A percentile compares a stretch with the other conserved stretches of the same genome.
Evolutionary conservation across 371 early-diverging fungal species (phyloP).

Genomic region (Zopfochytrium polystomum): DNA sequence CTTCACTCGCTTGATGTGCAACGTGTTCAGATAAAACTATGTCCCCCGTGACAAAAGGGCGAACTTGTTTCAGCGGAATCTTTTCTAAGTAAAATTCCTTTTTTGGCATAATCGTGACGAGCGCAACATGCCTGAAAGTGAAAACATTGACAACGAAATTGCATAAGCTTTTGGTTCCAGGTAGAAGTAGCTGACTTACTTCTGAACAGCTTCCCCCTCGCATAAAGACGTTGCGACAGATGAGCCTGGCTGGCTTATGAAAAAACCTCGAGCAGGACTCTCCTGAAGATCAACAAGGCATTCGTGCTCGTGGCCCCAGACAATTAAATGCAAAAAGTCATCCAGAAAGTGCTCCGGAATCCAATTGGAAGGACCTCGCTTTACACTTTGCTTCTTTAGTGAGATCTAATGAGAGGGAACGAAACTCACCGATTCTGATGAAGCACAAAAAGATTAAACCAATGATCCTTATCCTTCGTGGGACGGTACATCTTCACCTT

Average conservation of each 20-base stretch:
- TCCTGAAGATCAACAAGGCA: slow-evolving; percentile 77
- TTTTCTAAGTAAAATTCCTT: slow-evolving; percentile 64
- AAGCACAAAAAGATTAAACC: slow-evolving; percentile 78
- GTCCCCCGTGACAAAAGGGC: slow-evolving; percentile 84
- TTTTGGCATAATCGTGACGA: slow-evolving; percentile 62
- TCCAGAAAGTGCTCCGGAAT: slow-evolving; percentile 88
- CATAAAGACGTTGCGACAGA: slow-evolving; percentile 95
- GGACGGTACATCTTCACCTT: slow-evolving; percentile 78
- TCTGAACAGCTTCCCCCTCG: slow-evolving; percentile 83
- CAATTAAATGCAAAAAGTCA: slow-evolving; percentile 79
- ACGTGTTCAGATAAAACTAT: slow-evolving; percentile 58
- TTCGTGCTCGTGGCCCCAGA: slow-evolving; percentile 99
- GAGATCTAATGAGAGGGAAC: background rate
- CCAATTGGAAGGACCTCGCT: slow-evolving; percentile 80
- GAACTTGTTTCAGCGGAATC: slow-evolving; percentile 75
- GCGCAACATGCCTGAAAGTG: slow-evolving; percentile 54
- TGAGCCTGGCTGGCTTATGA: slow-evolving; percentile 94
- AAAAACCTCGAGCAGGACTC: slow-evolving; percentile 64
- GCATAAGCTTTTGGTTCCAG: background rate
- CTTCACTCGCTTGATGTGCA: slow-evolving; percentile 19
- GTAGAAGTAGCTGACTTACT: slow-evolving; percentile 55
- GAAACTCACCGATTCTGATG: slow-evolving; percentile 77
- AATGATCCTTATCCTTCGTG: slow-evolving; percentile 51
- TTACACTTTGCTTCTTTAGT: slow-evolving; percentile 47
- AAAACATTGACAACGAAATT: slow-evolving; percentile 7